Evolutionary conservation across 108 stramenopile species (phyloP).

Genomic region (Cyclotella kingstonii): DNA sequence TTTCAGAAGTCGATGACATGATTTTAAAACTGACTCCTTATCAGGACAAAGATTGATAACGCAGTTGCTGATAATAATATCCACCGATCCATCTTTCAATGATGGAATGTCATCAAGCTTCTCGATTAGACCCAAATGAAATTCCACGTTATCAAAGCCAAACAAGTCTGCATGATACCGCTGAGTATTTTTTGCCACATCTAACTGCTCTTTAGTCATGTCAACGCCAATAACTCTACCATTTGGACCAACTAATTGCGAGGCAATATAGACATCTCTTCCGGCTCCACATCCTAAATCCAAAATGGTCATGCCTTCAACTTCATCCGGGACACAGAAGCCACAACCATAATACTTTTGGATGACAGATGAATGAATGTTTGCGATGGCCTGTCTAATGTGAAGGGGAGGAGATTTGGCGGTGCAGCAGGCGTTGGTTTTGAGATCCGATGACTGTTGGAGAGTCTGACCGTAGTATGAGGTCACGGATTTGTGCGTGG

Average conservation of each 20-base stretch:
- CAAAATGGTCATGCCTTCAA: constrained; percentile 81
- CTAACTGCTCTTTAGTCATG: constrained; percentile 95
- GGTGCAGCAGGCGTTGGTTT: constrained; percentile 96
- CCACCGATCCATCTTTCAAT: constrained; percentile 76
- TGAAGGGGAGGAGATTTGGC: constrained; percentile 68
- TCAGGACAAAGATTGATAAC: constrained; percentile 97
- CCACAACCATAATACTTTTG: constrained; percentile 96
- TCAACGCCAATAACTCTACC: constrained; percentile 96
- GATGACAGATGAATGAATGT: constrained; percentile 79
- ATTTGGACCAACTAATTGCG: constrained; percentile 84
- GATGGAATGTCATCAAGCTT: constrained; percentile 67
- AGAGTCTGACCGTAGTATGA: constrained; percentile 89
- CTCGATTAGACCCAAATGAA: constrained; percentile 90
- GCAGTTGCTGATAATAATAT: constrained; percentile 96
- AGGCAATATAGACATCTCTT: constrained; percentile 91
- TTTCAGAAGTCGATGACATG: constrained; percentile 82
- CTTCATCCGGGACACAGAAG: constrained; percentile 85
- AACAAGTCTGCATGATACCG: constrained; percentile 85
- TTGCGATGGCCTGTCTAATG: constrained; percentile 71
- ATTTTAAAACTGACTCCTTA: constrained; percentile 90
- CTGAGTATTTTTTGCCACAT: constrained; percentile 77
- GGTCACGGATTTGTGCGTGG: constrained; percentile 52
- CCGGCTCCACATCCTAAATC: constrained; percentile 96
- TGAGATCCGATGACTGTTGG: constrained; percentile 76
- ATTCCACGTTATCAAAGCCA: constrained; percentile 89